These are phyloP conservation scores for Leccinellum luteum DNA, from an alignment of 768 basidiomycete genomes.

Conservation along the genomic window DNA sequence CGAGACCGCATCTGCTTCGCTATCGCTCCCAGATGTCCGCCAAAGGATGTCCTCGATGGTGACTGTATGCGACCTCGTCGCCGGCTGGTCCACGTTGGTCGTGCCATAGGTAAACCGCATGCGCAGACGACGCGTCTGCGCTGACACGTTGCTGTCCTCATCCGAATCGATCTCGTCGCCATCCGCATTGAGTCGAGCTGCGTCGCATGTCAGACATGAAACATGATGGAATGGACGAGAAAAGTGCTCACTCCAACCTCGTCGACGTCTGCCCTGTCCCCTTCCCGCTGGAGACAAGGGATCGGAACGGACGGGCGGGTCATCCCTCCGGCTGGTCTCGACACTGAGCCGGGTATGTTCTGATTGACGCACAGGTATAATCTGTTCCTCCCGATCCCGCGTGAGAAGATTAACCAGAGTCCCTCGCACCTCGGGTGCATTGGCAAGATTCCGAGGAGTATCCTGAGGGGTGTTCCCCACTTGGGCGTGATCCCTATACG, in stretches of 20 bases:
- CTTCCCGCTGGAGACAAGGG: constrained; percentile 10
- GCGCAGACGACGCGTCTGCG: constrained; percentile 50
- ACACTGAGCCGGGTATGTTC: constrained; percentile 3
- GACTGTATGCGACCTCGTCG: constrained; percentile 27
- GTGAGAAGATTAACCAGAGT: constrained; percentile 23
- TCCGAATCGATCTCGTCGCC: constrained; percentile 64
- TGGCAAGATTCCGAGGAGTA: constrained; percentile 21
- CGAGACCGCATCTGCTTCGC: constrained; percentile 17
- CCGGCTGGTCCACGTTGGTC: constrained; percentile 25
- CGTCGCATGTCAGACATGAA: constrained; percentile 6
- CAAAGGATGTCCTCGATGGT: constrained; percentile 25
- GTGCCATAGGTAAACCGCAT: constrained; percentile 31
- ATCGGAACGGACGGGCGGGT: constrained; percentile 3
- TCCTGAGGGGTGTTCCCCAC: constrained; percentile 6
- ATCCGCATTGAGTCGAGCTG: constrained; percentile 44
- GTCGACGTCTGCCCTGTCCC: constrained; percentile 27
- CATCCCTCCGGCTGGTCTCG: constrained; percentile 13
- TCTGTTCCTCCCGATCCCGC: constrained; percentile 24
- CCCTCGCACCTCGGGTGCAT: constrained; percentile 23
- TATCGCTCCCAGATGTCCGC: constrained; percentile 25
- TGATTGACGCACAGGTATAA: constrained; percentile 2
- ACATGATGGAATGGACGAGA: background rate
- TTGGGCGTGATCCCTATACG: constrained; percentile 15
- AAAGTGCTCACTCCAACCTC: constrained; percentile 32
- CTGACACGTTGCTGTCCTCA: constrained; percentile 51